phyloP scores from a whole-genome alignment of 371 early-diverging fungal genomes.

The Coemansia linderi region DNA sequence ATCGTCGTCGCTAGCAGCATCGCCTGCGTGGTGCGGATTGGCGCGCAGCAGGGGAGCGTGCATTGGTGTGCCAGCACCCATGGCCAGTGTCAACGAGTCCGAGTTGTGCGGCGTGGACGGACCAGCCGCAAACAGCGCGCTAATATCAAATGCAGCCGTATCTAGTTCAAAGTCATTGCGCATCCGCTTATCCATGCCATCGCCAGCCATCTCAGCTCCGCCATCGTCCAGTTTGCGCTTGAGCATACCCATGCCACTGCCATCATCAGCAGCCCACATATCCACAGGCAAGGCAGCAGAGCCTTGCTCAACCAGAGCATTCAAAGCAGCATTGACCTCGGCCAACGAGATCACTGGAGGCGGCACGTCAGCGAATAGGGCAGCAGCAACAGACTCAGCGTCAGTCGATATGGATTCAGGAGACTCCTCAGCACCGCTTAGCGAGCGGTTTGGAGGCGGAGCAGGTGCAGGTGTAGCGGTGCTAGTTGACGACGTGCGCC shows the following conservation, averaged over 20 bases:
- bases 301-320: constrained; percentile 21
- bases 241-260: background rate
- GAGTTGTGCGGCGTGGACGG: background rate
- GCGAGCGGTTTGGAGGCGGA: background rate
- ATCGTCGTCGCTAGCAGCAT: constrained; percentile 15
- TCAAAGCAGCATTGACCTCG: constrained; percentile 34
- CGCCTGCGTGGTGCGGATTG: background rate
- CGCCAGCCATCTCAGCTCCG: background rate
- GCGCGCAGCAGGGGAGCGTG: background rate
- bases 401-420: background rate
- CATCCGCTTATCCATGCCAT: constrained; percentile 21
- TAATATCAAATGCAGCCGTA: constrained; percentile 8
- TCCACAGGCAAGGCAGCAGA: constrained; percentile 3
- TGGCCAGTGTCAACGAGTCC: background rate
- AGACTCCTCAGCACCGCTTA: background rate
- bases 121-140: constrained; percentile 17
- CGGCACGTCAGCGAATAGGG: background rate
- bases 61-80: constrained; percentile 43
- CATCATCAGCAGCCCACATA: background rate
- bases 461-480: background rate
- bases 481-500: constrained; percentile 13
- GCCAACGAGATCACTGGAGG: constrained; percentile 30
- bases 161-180: constrained; percentile 6
- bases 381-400: background rate
- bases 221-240: background rate